A percentile compares a stretch with the other conserved stretches of the same genome.
phyloP scores from a whole-genome alignment of 2,329 filamentous ascomycete genomes.

The Alternaria gansuensis region DNA sequence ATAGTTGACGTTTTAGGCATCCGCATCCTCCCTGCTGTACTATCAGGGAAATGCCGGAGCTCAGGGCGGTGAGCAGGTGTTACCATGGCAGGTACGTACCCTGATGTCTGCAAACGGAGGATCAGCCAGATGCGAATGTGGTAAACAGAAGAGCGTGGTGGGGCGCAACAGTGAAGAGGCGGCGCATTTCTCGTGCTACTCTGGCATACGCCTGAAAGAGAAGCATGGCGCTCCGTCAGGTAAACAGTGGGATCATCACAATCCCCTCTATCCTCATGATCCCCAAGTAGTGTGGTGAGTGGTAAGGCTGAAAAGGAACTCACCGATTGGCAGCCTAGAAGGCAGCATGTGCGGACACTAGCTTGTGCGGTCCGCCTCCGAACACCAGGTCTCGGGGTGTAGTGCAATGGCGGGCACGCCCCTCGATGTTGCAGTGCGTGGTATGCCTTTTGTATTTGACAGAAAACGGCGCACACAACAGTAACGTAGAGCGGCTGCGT shows the following conservation, averaged over 20 bases:
- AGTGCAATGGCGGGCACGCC: slow-evolving; percentile 26
- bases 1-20: slow-evolving; percentile 7
- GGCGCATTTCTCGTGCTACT: slow-evolving; percentile 32
- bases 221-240: slow-evolving; percentile 21
- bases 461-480: slow-evolving; percentile 52
- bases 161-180: slow-evolving; percentile 24
- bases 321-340: slow-evolving; percentile 32
- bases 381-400: slow-evolving; percentile 30
- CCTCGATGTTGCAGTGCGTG: slow-evolving; percentile 29
- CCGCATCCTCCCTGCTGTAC: slow-evolving; percentile 9
- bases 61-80: slow-evolving; percentile 40
- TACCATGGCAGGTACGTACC: slow-evolving; percentile 31
- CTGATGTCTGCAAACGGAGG: slow-evolving; percentile 22
- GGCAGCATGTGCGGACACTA: slow-evolving; percentile 31
- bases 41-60: slow-evolving; percentile 24
- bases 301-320: slow-evolving; percentile 39
- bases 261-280: slow-evolving; percentile 15
- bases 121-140: slow-evolving; percentile 14
- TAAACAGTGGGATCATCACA: slow-evolving; percentile 15
- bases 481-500: slow-evolving; percentile 21
- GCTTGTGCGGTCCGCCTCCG: slow-evolving; percentile 25
- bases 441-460: slow-evolving; percentile 39
- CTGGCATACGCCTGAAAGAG: slow-evolving; percentile 27
- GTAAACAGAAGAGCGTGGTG: slow-evolving; percentile 28
- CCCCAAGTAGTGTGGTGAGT: slow-evolving; percentile 22